Evolutionary conservation across 148 eudicot species (phyloP), one percentile per base, ranked within the genome.

Genomic region (Arbutus unedo): DNA sequence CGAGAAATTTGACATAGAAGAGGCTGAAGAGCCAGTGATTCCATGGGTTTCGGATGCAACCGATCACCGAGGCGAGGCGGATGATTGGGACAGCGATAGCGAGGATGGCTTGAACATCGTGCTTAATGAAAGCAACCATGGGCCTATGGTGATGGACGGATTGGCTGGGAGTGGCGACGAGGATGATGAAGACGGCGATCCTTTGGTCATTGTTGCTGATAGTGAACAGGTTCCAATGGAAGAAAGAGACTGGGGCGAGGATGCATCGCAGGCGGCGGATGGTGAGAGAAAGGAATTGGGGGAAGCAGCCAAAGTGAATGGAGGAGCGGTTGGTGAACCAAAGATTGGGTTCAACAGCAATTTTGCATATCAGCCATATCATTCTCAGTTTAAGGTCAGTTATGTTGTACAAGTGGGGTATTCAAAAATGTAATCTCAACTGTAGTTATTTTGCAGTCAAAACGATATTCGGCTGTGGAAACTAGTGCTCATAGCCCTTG

Each of bases 361-460:
- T 82, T 89, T 85, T 66, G 81, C 85, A 14, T 94, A 94, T 86
- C 98, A 93, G 68, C 92, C 92, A 15, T 94, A 88, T 88, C 97
- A 93, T 91, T 93, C 99, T 47, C 99, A 97, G 94, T 97, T 92
- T 83, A 97, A 97, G 99, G 99, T 96, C 88, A 91, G 89, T 88
- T 78, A 74, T 75, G 79, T 82, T 74, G 76, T 73, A 79, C 79
- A 57, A 81, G 78, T 76, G 86, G 84, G 84, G 82, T 77, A 71
- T 72, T 78, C 76, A 64, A 81, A 64, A 81, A 78, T 85, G 89
- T 87, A 85, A 67, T 76, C 60, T 78, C 82, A 70, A 68, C 76
- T 81, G 83, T 83, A 60, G 43, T 76, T 41, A 9, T 85, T 86
- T 78, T 79, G 72, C 45, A 25, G 57, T 31, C 21, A 64, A 54